A percentile compares a stretch with the other conserved stretches of the same genome.
Evolutionary conservation across 176 grass and related monocot species (phyloP).

Genomic region (Themeda triandra): DNA sequence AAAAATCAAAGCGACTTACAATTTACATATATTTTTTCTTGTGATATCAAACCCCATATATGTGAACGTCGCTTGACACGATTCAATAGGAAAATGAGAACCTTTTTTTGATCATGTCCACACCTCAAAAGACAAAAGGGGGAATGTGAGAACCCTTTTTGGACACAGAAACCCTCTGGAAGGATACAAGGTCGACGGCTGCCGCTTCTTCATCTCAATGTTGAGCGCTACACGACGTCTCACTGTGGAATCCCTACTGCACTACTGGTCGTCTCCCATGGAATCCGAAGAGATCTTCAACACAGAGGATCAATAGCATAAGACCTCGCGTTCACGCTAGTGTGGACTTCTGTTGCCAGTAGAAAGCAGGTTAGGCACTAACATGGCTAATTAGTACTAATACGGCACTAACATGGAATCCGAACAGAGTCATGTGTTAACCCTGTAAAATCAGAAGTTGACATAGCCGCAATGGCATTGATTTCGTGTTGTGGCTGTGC

Average conservation of each 20-base stretch:
- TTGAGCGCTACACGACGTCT: slow-evolving; percentile 70
- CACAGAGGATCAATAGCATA: slow-evolving; percentile 34
- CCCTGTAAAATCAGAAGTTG: neutral
- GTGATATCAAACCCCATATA: too few relatives aligned
- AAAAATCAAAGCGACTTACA: too few relatives aligned
- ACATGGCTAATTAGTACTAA: neutral
- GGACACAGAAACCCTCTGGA: too few relatives aligned
- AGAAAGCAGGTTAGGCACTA: neutral
- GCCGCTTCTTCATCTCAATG: slow-evolving; percentile 97
- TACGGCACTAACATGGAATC: too few relatives aligned
- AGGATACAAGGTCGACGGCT: slow-evolving; percentile 95
- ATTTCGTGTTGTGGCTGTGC: neutral
- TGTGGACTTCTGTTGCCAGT: neutral
- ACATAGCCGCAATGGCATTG: neutral
- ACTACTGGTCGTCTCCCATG: slow-evolving; percentile 80
- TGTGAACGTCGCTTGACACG: too few relatives aligned
- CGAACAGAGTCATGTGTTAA: too few relatives aligned
- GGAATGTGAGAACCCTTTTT: too few relatives aligned
- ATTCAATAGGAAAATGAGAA: too few relatives aligned
- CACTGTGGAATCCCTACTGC: slow-evolving; percentile 69
- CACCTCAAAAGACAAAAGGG: too few relatives aligned
- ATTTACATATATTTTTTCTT: too few relatives aligned
- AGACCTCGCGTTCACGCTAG: neutral
- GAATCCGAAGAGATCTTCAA: slow-evolving; percentile 66
- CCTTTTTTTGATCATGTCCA: too few relatives aligned